Base-by-base conservation (phyloP, 108 stramenopile species). In the Asterionellopsis glacialis region DNA sequence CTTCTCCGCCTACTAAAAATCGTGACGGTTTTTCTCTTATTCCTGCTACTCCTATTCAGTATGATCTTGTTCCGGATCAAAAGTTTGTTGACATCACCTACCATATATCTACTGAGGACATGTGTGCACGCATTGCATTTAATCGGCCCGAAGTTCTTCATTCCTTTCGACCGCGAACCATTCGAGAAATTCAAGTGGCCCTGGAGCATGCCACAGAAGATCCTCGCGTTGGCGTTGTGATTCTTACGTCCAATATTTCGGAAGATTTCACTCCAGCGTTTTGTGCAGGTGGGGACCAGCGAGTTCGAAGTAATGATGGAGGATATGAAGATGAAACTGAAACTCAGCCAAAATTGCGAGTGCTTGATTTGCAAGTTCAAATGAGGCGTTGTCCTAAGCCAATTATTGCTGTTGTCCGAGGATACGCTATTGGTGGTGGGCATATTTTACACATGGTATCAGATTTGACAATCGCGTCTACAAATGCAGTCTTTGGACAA, bases 321-420 rank as follows among this genome's bases (percentile, higher is more conserved):
- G 89, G 89, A 27, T 94, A 94, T 63, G 84, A 97, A 67, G 93
- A 94, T 65, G 93, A 91, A 16, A 90, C 90, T 0, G 96, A 97
- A 60, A 82, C 70, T 10, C 55, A 65, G 40, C 87, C 96, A 0
- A 72, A 91, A 42, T 60, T 95, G 41, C 70, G 88, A 11, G 91
- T 95, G 9, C 63, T 95, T 16, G 94, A 95, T 67, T 63, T 95
- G 51, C 94, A 95, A 61, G 73, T 93, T 22, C 86, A 91, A 63
- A 95, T 97, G 94, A 74, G 93, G 23, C 88, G 94, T 5, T 97
- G 94, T 83, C 94, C 94, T 28, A 97, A 97, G 72, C 96, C 96
- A 16, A 90, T 97, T 57, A 70, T 97, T 41, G 94, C 94, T 16
- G 88, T 92, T 23, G 94, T 97, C 15, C 76, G 84, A 42, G 96